Conservation (phyloP, 345 rosid species). For the Mercurialis annua region DNA sequence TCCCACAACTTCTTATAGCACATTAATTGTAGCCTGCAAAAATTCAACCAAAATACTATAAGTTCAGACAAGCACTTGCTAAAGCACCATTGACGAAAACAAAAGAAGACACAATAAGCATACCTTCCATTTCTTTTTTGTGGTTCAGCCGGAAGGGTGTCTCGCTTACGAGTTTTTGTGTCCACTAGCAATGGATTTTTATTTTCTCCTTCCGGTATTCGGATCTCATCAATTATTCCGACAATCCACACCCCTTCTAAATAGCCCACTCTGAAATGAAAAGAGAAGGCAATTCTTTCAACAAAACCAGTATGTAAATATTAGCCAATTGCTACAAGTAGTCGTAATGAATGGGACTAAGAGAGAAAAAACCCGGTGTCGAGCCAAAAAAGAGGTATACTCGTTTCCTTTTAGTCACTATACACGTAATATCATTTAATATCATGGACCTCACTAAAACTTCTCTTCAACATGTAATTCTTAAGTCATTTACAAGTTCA, state of each 20-base stretch:
- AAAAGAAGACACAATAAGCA: not conserved
- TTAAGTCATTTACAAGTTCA: not conserved
- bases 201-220: slow-evolving; percentile 39
- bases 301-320: slow-evolving; percentile 16
- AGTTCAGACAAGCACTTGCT: not conserved
- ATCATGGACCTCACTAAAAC: not conserved
- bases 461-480: not conserved
- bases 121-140: slow-evolving; percentile 86
- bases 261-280: slow-evolving; percentile 54
- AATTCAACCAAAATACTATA: not conserved
- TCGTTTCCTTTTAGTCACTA: not conserved
- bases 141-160: slow-evolving; percentile 66
- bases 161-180: slow-evolving; percentile 59
- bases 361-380: not conserved
- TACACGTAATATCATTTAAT: not conserved
- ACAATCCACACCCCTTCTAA: slow-evolving; percentile 61
- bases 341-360: not conserved
- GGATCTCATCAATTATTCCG: slow-evolving; percentile 74
- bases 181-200: slow-evolving; percentile 53
- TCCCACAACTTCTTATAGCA: slow-evolving; percentile 87
- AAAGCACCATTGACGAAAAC: not conserved
- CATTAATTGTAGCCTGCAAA: slow-evolving; percentile 73
- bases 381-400: not conserved
- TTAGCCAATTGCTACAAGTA: not conserved
- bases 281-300: slow-evolving; percentile 9